Evolutionary conservation across 768 basidiomycete genomes (phyloP), one percentile per base, ranked within the genome.

Genomic region (Chalciporus piperatus): DNA sequence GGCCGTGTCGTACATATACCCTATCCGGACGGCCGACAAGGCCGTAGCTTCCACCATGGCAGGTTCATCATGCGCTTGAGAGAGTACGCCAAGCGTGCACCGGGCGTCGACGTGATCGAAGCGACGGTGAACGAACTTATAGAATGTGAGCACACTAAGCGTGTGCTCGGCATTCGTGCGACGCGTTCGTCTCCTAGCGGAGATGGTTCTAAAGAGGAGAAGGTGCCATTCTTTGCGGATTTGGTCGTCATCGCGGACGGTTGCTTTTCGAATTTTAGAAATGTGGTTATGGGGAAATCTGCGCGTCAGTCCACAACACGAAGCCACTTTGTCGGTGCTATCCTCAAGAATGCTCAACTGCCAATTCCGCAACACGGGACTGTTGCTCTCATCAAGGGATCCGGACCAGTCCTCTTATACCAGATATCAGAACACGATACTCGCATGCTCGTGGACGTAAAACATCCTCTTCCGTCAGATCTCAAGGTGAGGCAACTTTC

Each of bases 1-100:
- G 85, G 80, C 44, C 76, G 80, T 64, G 76, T 76, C 37, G 94
- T 98, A 20, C 85, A 87, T 48, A 95, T 97, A 49, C 94, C 94
- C 1, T 98, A 98, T 65, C 93, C 94, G 0, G 74, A 72, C 30
- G 72, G 69, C 3, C 66, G 81, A 50, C 80, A 91, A 59, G 95
- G 96, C 0, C 72, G 92, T 45, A 84, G 85, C 50, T 98, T 99
- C 68, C 96, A 98, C 71, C 96, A 98, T 67, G 97, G 97, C 4
- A 76, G 83, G 51, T 92, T 99, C 59, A 81, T 99, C 57, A 84
- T 86, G 77, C 76, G 79, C 20, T 72, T 99, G 42, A 77, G 97
- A 45, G 77, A 75, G 40, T 82, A 82, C 37, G 91, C 87, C 32
- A 74, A 61, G 48, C 68, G 63, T 27, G 85, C 85, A 9, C 67